Evolutionary conservation across 1,139 yeast genomes (phyloP), one percentile per base, ranked within the genome.

Genomic region (Blastobotrys capitulatus): DNA sequence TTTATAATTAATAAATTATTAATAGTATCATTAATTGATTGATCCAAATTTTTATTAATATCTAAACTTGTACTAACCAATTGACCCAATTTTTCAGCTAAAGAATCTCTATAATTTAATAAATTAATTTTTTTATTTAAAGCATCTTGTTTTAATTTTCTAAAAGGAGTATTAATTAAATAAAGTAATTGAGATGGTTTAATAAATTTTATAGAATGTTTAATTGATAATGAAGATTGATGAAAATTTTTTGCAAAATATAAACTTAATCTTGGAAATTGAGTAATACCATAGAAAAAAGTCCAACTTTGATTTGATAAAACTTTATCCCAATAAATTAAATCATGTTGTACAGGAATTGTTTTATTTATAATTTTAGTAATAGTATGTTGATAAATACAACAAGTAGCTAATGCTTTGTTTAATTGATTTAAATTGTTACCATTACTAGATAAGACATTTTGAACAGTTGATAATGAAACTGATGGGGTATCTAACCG

Each of bases 301-400:
- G 63, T 48, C 16, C 66, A 57, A 12, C 59, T 4, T 57, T 56
- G 43, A 40, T 45, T 47, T 15, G 54, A 54, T 19, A 62, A 47
- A 7, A 67, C 60, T 10, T 57, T 55, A 43, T 66, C 65, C 71
- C 71, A 67, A 52, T 67, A 67, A 40, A 57, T 51, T 29, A 66
- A 52, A 45, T 67, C 67, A 22, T 57, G 56, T 2, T 66, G 53
- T 4, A 67, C 52, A 2, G 70, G 69, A 29, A 66, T 55, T 1
- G 71, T 62, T 44, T 64, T 61, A 15, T 56, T 49, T 38, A 66
- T 56, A 46, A 67, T 54, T 18, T 56, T 53, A 22, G 58, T 53
- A 27, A 64, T 22, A 2, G 47, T 43, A 40, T 47, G 50, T 6
- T 41, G 38, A 31, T 47, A 47, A 3, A 44, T 32, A 3, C 20